Percentiles rank a stretch among this genome's conserved stretches.
Evolutionary conservation across 306 rosid species (phyloP).

Genomic region (Fagus crenata): DNA sequence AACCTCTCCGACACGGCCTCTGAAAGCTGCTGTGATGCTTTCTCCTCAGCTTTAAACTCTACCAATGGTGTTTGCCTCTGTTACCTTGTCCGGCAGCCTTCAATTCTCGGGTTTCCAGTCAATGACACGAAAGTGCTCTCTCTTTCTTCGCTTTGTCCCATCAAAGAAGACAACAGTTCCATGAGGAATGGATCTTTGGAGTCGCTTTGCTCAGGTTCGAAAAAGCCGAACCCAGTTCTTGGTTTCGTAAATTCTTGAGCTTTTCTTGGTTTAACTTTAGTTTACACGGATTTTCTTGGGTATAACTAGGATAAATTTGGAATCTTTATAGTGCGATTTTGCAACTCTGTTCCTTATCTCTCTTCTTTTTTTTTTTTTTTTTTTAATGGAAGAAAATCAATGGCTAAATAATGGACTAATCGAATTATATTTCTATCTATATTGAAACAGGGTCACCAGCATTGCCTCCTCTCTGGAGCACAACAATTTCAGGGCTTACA

Average conservation of each 20-base stretch:
- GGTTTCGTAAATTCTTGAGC: not conserved
- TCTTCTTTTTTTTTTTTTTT: too few relatives aligned
- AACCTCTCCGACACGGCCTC: slow-evolving; percentile 54
- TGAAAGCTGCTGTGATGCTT: slow-evolving; percentile 51
- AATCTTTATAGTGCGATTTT: too few relatives aligned
- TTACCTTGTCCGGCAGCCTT: slow-evolving; percentile 52
- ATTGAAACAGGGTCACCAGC: slow-evolving; percentile 36
- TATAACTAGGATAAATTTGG: not conserved
- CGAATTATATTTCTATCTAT: too few relatives aligned
- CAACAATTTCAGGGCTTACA: slow-evolving; percentile 30
- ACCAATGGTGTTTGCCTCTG: slow-evolving; percentile 55
- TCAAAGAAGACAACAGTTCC: too few relatives aligned
- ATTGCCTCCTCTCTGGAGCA: slow-evolving; percentile 53
- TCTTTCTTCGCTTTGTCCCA: slow-evolving; percentile 37
- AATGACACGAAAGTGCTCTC: slow-evolving; percentile 51
- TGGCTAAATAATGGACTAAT: not conserved
- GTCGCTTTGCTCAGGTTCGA: too few relatives aligned
- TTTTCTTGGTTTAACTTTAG: not conserved
- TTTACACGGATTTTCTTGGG: not conserved
- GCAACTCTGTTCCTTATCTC: too few relatives aligned
- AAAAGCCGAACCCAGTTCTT: not conserved
- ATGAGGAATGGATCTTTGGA: too few relatives aligned
- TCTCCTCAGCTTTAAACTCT: slow-evolving; percentile 36
- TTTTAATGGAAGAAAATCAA: not conserved
- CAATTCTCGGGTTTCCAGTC: slow-evolving; percentile 66